phyloP scores from a whole-genome alignment of 2,329 filamentous ascomycete genomes.

The Fonsecaea erecta region DNA sequence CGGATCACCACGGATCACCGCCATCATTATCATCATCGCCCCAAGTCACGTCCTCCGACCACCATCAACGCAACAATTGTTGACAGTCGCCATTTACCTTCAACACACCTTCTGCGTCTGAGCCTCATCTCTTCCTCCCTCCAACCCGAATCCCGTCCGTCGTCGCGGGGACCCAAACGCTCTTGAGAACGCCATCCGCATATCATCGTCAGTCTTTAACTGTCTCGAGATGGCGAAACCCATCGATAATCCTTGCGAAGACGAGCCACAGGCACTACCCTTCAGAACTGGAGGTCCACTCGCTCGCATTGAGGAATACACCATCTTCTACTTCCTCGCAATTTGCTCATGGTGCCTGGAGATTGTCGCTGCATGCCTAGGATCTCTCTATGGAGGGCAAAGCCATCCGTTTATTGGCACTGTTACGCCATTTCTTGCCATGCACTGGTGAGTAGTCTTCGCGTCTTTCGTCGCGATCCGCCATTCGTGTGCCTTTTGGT shows the following conservation, averaged over 20 bases:
- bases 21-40: background rate
- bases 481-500: background rate
- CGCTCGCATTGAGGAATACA: slow-evolving; percentile 26
- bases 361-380: slow-evolving; percentile 27
- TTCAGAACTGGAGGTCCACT: slow-evolving; percentile 28
- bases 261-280: slow-evolving; percentile 25
- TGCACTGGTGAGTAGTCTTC: slow-evolving; percentile 20
- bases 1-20: slow-evolving; percentile 1
- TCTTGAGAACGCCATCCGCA: background rate
- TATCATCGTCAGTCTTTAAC: background rate
- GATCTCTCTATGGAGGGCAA: slow-evolving; percentile 28
- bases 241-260: slow-evolving; percentile 23
- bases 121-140: background rate
- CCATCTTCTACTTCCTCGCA: slow-evolving; percentile 30
- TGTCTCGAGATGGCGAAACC: slow-evolving; percentile 23
- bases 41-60: background rate
- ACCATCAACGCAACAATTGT: background rate
- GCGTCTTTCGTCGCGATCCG: background rate
- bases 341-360: slow-evolving; percentile 26
- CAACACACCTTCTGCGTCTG: background rate
- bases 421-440: slow-evolving; percentile 23
- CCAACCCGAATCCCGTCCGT: too few species aligned
- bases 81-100: background rate
- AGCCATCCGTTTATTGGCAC: slow-evolving; percentile 31
- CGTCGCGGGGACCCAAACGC: background rate